Base-by-base conservation (phyloP, 2,329 filamentous ascomycete species). In the Immersiporthe knoxdaviesiana region DNA sequence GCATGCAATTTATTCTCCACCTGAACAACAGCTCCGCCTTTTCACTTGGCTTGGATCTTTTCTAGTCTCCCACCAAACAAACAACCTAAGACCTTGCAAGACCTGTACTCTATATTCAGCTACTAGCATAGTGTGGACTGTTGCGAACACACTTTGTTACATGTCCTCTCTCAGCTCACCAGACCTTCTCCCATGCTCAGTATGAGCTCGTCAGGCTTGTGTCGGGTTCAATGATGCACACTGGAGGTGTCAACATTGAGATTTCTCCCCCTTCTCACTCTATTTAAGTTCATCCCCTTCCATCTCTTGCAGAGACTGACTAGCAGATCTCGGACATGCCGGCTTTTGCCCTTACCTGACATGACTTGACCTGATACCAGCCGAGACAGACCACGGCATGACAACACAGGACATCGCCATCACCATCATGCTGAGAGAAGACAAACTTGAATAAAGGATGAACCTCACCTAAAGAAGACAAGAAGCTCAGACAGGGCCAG, bases 1-100 rank as follows among this genome's bases (percentile, higher is more conserved):
- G 56, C 56, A 59, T 59, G 56, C 32, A 59, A 59, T 59, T n/a
- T 12, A 12, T 59, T 59, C 56, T 37, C 56, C 32, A 37, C 30
- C 32, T 47, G 44, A n/a, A n/a, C 32, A 37, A 7, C 30, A 59
- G 21, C 56, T 58, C 54, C 32, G 16, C 21, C 56, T 21, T 37
- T 59, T 11, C n/a, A n/a, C n/a, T n/a, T n/a, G n/a, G 32, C 21
- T 59, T 59, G 3, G 8, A n/a, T 59, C 56, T 59, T n/a, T 59
- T 59, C n/a, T 37, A 1, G 30, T 12, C 56, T 10, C 21, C 56
- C 21, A 21, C 4, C 30, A 30, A 27, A 16, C 52, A 54, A 27
- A 27, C 24, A 30, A 14, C 52, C n/a, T 8, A n/a, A 54, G 52
- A 37, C 56, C 32, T 37, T 59, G 27, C 56, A 59, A 18, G 56